These are phyloP conservation scores for Fusarium heterosporum DNA, from an alignment of 2,329 filamentous ascomycete species.

Conservation along the genomic window DNA sequence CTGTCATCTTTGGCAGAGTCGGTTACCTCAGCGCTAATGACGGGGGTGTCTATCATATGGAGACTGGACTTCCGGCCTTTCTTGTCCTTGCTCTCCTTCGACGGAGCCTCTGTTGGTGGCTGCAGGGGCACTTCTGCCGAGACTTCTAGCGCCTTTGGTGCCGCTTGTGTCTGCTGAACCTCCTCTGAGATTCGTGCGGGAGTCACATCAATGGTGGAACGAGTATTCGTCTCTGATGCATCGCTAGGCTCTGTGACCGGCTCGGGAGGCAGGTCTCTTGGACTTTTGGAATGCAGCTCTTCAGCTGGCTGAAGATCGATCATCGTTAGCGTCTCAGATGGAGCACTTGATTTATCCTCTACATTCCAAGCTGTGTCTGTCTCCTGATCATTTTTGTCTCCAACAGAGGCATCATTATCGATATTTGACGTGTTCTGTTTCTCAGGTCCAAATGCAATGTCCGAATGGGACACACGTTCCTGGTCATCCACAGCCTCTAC, in stretches of 20 bases:
- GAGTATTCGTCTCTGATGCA: neutral
- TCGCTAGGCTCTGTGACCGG: neutral
- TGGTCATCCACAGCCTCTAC: neutral
- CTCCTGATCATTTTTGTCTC: slow-evolving; percentile 9
- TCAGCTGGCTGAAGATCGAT: neutral
- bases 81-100: slow-evolving; percentile 26
- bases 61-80: slow-evolving; percentile 1
- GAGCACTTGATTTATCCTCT: neutral
- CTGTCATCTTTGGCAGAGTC: neutral
- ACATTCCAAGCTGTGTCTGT: neutral
- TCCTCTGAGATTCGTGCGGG: neutral
- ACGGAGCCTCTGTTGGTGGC: neutral
- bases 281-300: neutral
- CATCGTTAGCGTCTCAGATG: neutral
- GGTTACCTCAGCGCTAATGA: neutral
- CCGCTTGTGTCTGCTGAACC: neutral
- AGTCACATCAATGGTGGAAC: neutral
- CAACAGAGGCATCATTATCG: neutral
- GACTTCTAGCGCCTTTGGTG: neutral
- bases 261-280: neutral
- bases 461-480: neutral
- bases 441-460: neutral
- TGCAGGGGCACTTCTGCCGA: neutral
- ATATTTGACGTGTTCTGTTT: slow-evolving; percentile 14
- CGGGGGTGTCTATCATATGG: neutral